Conservation (phyloP, 352 stramenopile species). For the Pythium brachiatum region DNA sequence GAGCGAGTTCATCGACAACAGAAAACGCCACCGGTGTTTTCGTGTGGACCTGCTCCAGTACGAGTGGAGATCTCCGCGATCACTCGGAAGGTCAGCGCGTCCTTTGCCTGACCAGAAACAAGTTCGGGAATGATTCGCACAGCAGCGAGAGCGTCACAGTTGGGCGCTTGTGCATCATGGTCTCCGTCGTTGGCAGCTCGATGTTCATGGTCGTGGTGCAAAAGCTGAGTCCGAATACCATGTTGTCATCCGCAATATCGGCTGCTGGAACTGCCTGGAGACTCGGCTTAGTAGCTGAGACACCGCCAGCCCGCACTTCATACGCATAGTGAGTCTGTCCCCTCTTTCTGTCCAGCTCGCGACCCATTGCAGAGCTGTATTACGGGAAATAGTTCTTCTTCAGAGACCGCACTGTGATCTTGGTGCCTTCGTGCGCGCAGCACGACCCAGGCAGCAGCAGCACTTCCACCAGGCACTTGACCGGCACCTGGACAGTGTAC, state of each 20-base stretch:
- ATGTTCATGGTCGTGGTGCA: neutral
- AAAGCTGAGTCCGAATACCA: slow-evolving; percentile 10
- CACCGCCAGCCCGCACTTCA: neutral
- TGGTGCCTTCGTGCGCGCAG: slow-evolving; percentile 3
- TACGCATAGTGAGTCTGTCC: slow-evolving; percentile 9
- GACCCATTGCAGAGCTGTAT: neutral
- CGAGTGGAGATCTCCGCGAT: neutral
- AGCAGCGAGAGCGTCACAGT: neutral
- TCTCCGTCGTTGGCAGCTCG: neutral
- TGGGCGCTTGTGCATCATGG: neutral
- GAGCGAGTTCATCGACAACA: neutral
- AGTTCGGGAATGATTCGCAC: slow-evolving; percentile 7
- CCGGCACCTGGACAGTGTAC: neutral
- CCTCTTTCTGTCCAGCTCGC: slow-evolving; percentile 8
- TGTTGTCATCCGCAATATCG: slow-evolving; percentile 10
- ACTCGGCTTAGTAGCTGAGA: neutral
- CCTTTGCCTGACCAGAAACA: slow-evolving; percentile 5
- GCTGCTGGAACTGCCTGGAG: slow-evolving; percentile 3
- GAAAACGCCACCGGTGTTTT: slow-evolving; percentile 4
- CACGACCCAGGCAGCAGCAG: slow-evolving; percentile 13
- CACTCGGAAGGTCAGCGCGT: neutral
- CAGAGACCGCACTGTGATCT: slow-evolving; percentile 3
- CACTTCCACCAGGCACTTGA: slow-evolving; percentile 2
- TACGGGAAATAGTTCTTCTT: neutral
- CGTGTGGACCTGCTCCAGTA: slow-evolving; percentile 7